Conservation (phyloP, 2,329 filamentous ascomycete genomes). For the Cercospora brassicicola region DNA sequence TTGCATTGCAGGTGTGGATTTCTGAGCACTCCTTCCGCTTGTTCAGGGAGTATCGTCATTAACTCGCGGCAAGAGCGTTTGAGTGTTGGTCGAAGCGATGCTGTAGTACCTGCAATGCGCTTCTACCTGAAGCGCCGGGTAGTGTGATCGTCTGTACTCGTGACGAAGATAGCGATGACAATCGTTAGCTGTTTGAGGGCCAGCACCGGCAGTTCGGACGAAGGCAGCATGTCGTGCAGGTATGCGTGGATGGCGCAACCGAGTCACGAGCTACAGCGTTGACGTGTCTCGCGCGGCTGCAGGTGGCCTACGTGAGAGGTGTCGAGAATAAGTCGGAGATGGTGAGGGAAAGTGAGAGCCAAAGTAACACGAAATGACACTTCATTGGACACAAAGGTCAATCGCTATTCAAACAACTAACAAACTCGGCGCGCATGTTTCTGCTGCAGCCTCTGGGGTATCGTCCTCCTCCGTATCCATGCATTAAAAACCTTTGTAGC, state of each 20-base stretch:
- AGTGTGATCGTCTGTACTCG: neutral
- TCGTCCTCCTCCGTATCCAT: conserved; percentile 12
- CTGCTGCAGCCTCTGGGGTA: conserved; percentile 26
- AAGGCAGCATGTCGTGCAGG: conserved; percentile 1
- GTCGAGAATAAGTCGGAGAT: neutral
- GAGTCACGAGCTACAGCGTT: neutral
- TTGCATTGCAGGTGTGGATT: neutral
- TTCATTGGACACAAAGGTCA: conserved; percentile 15
- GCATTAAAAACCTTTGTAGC: conserved; percentile 13
- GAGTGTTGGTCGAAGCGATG: neutral
- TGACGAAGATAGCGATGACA: neutral
- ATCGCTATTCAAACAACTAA: conserved; percentile 18
- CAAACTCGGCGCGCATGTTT: conserved; percentile 20
- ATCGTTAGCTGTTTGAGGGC: neutral
- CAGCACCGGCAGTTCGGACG: conserved; percentile 5
- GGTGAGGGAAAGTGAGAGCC: neutral
- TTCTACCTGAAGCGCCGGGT: neutral
- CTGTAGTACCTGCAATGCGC: neutral
- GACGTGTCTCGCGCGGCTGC: neutral
- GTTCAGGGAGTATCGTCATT: neutral
- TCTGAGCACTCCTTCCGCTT: neutral
- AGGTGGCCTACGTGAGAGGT: neutral
- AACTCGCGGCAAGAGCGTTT: neutral
- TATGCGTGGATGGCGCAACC: conserved; percentile 2
- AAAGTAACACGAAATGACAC: conserved; percentile 4